These are phyloP conservation scores for Xylaria sp. DNA, from an alignment of 2,329 filamentous ascomycete species.

Conservation along the genomic window DNA sequence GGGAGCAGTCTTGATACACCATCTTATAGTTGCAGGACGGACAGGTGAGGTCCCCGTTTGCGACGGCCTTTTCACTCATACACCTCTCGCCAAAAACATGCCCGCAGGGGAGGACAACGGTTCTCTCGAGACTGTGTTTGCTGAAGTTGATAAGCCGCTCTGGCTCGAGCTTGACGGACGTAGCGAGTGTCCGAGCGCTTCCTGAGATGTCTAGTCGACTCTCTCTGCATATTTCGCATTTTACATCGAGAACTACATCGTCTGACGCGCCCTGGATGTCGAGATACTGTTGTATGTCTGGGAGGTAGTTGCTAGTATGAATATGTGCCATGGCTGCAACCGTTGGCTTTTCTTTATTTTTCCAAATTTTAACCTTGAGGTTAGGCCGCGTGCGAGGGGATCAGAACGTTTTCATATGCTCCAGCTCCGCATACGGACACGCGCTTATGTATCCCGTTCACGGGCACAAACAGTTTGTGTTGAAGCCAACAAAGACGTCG, in stretches of 20 bases:
- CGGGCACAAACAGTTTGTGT: slow-evolving; percentile 11
- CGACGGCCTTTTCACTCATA: slow-evolving; percentile 9
- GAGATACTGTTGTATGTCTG: slow-evolving; percentile 27
- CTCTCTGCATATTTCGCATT: slow-evolving; percentile 25
- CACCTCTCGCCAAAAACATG: slow-evolving; percentile 34
- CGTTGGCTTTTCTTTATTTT: slow-evolving; percentile 11
- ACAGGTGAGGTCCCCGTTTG: slow-evolving; percentile 16
- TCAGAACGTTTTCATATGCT: slow-evolving; percentile 19
- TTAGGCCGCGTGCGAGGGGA: not conserved
- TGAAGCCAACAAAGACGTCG: not conserved
- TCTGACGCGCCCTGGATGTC: slow-evolving; percentile 16
- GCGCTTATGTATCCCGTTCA: not conserved
- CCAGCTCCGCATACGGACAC: slow-evolving; percentile 4
- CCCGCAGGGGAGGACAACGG: slow-evolving; percentile 29
- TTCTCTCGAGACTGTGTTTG: slow-evolving; percentile 26
- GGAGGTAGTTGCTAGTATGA: slow-evolving; percentile 29
- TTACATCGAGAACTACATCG: slow-evolving; percentile 13
- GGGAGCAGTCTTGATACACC: slow-evolving; percentile 27
- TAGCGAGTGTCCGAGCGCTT: slow-evolving; percentile 14
- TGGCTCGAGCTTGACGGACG: not conserved
- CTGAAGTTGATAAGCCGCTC: slow-evolving; percentile 12
- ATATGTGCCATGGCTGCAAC: slow-evolving; percentile 14
- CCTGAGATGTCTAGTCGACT: slow-evolving; percentile 25
- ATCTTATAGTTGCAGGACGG: slow-evolving; percentile 29
- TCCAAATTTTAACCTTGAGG: not conserved